phyloP scores from a whole-genome alignment of 2,329 filamentous ascomycete genomes.

The Phialophora expanda region DNA sequence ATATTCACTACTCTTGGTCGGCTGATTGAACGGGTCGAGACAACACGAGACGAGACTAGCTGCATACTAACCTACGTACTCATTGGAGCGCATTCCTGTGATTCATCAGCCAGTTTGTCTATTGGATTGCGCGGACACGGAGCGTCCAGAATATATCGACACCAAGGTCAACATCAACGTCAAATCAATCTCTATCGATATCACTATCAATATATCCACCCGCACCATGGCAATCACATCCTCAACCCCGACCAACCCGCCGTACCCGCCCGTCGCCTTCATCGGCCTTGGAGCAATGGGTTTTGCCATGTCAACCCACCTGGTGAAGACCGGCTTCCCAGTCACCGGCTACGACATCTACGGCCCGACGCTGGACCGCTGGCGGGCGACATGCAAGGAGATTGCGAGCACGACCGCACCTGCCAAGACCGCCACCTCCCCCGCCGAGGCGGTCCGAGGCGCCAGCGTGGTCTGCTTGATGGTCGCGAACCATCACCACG shows the following conservation, averaged over 20 bases:
- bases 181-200: too few relatives aligned
- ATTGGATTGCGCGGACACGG: too few relatives aligned
- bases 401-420: slow-evolving; percentile 62
- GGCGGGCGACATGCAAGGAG: slow-evolving; percentile 66
- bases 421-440: slow-evolving; percentile 62
- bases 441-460: slow-evolving; percentile 61
- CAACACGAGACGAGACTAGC: too few relatives aligned
- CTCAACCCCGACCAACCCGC: slow-evolving; percentile 26
- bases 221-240: not conserved
- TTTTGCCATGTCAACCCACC: slow-evolving; percentile 78
- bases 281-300: slow-evolving; percentile 82
- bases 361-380: slow-evolving; percentile 68
- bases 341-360: slow-evolving; percentile 77
- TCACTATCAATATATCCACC: too few relatives aligned
- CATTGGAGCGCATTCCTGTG: too few relatives aligned
- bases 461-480: slow-evolving; percentile 57
- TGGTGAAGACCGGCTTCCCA: slow-evolving; percentile 68
- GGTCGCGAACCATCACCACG: slow-evolving; percentile 75
- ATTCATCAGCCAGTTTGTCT: too few relatives aligned
- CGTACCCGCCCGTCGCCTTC: slow-evolving; percentile 64
- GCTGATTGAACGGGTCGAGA: too few relatives aligned
- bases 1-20: too few relatives aligned
- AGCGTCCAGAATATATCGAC: too few relatives aligned
- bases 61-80: too few relatives aligned
- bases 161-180: too few relatives aligned